These are phyloP conservation scores for Schoenoplectus tabernaemontani DNA, from an alignment of 202 grass and related monocot genomes.

Conservation along the genomic window DNA sequence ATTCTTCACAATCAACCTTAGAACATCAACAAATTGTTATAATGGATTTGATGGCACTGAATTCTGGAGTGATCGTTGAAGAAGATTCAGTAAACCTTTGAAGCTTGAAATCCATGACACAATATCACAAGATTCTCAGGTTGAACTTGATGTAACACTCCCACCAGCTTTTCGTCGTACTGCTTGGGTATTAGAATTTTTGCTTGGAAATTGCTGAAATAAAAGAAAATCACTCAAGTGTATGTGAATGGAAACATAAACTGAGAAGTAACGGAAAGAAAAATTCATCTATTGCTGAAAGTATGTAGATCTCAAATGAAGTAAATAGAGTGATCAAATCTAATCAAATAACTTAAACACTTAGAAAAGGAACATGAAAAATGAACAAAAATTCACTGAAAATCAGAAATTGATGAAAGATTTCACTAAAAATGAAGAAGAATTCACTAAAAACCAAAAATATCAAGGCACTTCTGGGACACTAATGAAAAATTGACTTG, in stretches of 20 bases:
- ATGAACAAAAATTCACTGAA: too few species aligned
- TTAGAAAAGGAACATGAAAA: too few species aligned
- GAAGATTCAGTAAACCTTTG: slow-evolving; percentile 44
- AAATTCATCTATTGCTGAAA: neutral
- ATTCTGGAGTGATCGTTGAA: neutral
- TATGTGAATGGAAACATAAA: neutral
- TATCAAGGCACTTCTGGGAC: too few species aligned
- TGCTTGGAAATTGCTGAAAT: slow-evolving; percentile 18
- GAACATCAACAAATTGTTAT: neutral
- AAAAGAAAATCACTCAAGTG: neutral
- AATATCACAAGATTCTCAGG: slow-evolving; percentile 49
- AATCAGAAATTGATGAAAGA: too few species aligned
- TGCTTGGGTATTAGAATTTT: slow-evolving; percentile 42
- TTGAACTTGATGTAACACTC: slow-evolving; percentile 43
- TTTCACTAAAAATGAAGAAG: too few species aligned
- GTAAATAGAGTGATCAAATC: too few species aligned
- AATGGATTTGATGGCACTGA: neutral
- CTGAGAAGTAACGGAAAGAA: neutral
- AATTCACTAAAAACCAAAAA: too few species aligned
- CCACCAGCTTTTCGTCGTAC: slow-evolving; percentile 54
- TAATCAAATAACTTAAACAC: too few species aligned
- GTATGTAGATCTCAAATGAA: neutral
- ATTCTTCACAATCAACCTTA: neutral
- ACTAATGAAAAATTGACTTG: too few species aligned
- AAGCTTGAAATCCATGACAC: slow-evolving; percentile 58